phyloP scores from a whole-genome alignment of 1,284 basidiomycete species.

The Fomitopsis pinicola region DNA sequence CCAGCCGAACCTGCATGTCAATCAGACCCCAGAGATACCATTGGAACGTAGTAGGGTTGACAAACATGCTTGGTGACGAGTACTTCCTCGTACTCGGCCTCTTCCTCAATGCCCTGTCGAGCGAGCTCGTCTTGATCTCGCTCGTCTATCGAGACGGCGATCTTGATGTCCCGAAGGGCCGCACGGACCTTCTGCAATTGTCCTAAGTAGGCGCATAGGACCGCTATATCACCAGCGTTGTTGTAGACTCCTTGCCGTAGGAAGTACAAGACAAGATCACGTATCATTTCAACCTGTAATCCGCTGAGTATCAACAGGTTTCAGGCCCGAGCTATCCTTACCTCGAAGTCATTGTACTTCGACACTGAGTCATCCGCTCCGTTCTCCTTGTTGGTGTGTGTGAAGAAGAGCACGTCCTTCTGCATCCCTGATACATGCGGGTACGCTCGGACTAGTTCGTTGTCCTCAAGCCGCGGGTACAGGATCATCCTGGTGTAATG shows the following conservation, averaged over 20 bases:
- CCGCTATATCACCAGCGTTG: slow-evolving; percentile 60
- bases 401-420: slow-evolving; percentile 56
- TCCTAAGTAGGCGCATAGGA: slow-evolving; percentile 73
- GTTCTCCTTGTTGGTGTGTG: slow-evolving; percentile 51
- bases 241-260: slow-evolving; percentile 39
- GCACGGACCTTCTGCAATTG: slow-evolving; percentile 47
- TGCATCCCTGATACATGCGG: slow-evolving; percentile 52
- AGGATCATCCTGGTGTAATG: slow-evolving; percentile 42
- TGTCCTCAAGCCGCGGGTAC: slow-evolving; percentile 56
- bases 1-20: slow-evolving; percentile 49
- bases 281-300: slow-evolving; percentile 58
- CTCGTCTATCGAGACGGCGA: slow-evolving; percentile 67
- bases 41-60: neutral
- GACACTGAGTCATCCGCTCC: slow-evolving; percentile 54
- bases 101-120: slow-evolving; percentile 35
- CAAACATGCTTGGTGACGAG: slow-evolving; percentile 41
- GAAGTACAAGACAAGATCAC: slow-evolving; percentile 67
- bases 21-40: neutral
- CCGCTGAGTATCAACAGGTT: neutral
- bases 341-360: slow-evolving; percentile 67
- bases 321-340: slow-evolving; percentile 16
- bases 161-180: slow-evolving; percentile 43
- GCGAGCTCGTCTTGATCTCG: slow-evolving; percentile 57
- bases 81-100: slow-evolving; percentile 29
- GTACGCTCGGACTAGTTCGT: slow-evolving; percentile 44